These are phyloP conservation scores for Colletotrichum agaves DNA, from an alignment of 2,329 filamentous ascomycete genomes.

Conservation along the genomic window DNA sequence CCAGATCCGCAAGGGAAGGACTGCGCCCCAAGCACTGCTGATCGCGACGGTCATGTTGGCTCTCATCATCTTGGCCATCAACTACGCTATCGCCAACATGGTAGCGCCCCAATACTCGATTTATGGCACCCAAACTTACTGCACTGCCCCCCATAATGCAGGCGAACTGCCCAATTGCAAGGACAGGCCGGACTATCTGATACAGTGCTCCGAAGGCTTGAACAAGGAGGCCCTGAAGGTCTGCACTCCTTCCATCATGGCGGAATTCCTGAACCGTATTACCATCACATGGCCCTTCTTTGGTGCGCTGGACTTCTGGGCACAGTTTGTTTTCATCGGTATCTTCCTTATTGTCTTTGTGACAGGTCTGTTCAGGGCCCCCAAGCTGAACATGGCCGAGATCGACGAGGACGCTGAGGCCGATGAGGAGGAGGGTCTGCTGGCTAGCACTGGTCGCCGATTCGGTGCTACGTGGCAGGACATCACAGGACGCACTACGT, in stretches of 20 bases:
- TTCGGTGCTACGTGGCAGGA: conserved; percentile 92
- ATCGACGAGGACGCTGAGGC: conserved; percentile 90
- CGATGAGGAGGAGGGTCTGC: conserved; percentile 91
- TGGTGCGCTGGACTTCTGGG: conserved; percentile 93
- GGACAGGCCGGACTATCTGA: conserved; percentile 75
- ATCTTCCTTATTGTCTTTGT: conserved; percentile 86
- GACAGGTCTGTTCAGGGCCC: conserved; percentile 82
- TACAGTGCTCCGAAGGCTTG: conserved; percentile 82
- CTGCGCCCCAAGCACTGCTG: conserved; percentile 89
- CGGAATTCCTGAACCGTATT: conserved; percentile 91
- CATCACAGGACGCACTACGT: conserved; percentile 68
- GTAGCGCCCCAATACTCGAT: conserved; percentile 96
- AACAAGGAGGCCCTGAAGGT: conserved; percentile 78
- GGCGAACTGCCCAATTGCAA: conserved; percentile 81
- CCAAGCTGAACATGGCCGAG: conserved; percentile 78
- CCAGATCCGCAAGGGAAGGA: conserved; percentile 88
- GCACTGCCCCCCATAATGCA: conserved; percentile 73
- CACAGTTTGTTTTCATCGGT: conserved; percentile 89
- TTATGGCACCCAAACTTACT: conserved; percentile 95
- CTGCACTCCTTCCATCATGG: conserved; percentile 91
- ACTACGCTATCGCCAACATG: conserved; percentile 92
- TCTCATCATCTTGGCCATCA: conserved; percentile 88
- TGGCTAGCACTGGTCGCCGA: conserved; percentile 83
- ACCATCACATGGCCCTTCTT: conserved; percentile 97
- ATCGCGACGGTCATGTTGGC: conserved; percentile 92